Base-by-base conservation (phyloP, 2,329 filamentous ascomycete species). In the Xylariaceae sp. region DNA sequence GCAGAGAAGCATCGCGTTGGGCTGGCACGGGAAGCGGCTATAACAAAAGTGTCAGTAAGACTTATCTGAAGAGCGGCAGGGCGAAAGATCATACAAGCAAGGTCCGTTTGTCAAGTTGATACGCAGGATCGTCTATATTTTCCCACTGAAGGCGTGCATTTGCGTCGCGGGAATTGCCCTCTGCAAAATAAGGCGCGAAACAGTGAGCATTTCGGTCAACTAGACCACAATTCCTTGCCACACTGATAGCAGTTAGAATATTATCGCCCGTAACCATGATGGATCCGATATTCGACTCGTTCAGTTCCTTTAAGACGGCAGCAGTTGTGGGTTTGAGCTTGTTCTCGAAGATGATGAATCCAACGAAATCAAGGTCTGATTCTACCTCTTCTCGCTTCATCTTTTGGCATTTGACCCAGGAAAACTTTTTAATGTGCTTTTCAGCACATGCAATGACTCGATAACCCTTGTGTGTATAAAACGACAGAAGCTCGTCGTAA, bases 261-360 rank as follows among this genome's bases (percentile, higher is more conserved):
- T 99, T 99, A 75, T 99, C 94, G 29, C 94, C 94, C 0, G 94
- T 99, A 58, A 95, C 95, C 94, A 99, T 99, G 48, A 96, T 85
- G 26, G 88, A 87, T 34, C 89, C 84, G 61, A 99, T 96, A 52
- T 88, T 88, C 7, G 95, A 92, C 49, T 86, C 78, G 30, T 83
- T 80, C 2, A 99, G 79, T 71, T 97, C 92, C 52, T 87, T 80
- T 22, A 99, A 83, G 32, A 96, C 88, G 1, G 80, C 80, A 1
- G 88, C 80, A 0, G 92, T 96, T 18, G 83, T 91, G 1, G 89
- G 86, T 70, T 99, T 99, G 57, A 99, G 76, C 72, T 99, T 99
- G 74, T 99, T 99, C 73, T 99, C 94, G 64, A 99, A 99, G 50
- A 99, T 87, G 67, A 99, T 97, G 72, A 99, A 99, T 5, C 94